A percentile compares a stretch with the other conserved stretches of the same genome.
phyloP scores from a whole-genome alignment of 352 stramenopile species.

The Aphanomyces stellatus region DNA sequence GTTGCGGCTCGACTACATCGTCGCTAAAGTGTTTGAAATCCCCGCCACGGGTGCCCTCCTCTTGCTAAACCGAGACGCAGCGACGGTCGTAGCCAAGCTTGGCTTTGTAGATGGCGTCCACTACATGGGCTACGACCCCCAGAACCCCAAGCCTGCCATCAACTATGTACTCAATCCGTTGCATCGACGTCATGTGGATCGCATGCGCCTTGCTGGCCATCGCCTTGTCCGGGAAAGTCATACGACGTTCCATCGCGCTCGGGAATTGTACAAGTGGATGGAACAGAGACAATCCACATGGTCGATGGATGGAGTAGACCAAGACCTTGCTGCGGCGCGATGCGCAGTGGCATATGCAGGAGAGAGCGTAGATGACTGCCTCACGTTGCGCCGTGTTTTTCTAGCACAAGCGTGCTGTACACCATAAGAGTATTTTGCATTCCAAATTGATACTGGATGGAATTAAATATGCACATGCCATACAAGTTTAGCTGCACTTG shows the following conservation, averaged over 20 bases:
- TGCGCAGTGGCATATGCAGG: too few species aligned
- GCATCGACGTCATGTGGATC: constrained; percentile 49
- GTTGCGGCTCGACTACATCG: constrained; percentile 65
- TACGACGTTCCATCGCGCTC: constrained; percentile 46
- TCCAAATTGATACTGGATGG: too few species aligned
- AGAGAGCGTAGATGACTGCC: too few species aligned
- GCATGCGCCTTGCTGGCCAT: constrained; percentile 50
- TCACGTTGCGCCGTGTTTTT: too few species aligned
- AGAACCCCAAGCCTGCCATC: constrained; percentile 36
- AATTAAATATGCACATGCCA: too few species aligned
- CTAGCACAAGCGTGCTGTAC: too few species aligned
- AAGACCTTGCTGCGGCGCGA: too few species aligned
- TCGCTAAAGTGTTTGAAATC: constrained; percentile 78
- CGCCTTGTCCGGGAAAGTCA: constrained; percentile 45
- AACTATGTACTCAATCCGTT: constrained; percentile 39
- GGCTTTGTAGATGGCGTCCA: constrained; percentile 49
- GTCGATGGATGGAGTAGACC: too few species aligned
- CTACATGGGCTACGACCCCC: constrained; percentile 52
- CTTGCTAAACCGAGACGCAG: constrained; percentile 53
- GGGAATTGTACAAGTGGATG: too few species aligned
- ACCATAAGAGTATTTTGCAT: too few species aligned
- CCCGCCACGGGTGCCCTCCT: constrained; percentile 54
- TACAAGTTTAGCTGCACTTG: too few species aligned
- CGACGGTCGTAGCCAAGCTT: constrained; percentile 38
- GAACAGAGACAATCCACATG: too few species aligned